A percentile compares a stretch with the other conserved stretches of the same genome.
Evolutionary conservation across 345 rosid genomes (phyloP).

Genomic region (Aquilaria yunnanensis): DNA sequence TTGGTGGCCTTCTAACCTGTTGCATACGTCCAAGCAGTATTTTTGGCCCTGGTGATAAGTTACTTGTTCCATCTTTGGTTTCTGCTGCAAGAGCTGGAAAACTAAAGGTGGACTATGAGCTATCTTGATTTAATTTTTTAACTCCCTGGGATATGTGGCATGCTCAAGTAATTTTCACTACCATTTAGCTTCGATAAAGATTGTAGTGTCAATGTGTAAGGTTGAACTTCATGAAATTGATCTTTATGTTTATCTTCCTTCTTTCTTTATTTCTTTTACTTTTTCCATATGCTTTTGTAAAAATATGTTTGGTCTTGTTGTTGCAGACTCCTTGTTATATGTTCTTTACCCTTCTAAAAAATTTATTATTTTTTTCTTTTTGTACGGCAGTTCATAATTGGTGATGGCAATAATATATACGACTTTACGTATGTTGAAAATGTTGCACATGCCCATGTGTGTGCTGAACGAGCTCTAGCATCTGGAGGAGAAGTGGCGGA

Average conservation of each 20-base stretch:
- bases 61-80: constrained; percentile 76
- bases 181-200: too few species aligned
- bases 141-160: too few species aligned
- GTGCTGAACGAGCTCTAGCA: constrained; percentile 94
- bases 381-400: constrained; percentile 70
- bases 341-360: neutral
- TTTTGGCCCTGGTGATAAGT: constrained; percentile 92
- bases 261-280: neutral
- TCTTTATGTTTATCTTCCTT: constrained; percentile 8
- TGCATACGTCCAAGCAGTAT: constrained; percentile 90
- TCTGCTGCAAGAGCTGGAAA: constrained; percentile 87
- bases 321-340: neutral
- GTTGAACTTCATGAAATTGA: neutral
- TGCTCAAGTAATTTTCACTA: too few species aligned
- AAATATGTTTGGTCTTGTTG: constrained; percentile 2
- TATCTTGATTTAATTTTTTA: neutral
- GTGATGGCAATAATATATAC: constrained; percentile 73
- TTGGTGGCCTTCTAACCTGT: constrained; percentile 78
- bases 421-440: constrained; percentile 93
- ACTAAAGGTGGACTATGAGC: constrained; percentile 50
- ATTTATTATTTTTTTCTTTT: constrained; percentile 1
- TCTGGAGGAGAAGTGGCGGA: constrained; percentile 59
- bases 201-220: neutral
- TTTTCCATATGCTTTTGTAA: too few species aligned
- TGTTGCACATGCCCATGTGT: constrained; percentile 90